Base-by-base conservation (phyloP, 2,329 filamentous ascomycete species). In the Trichoderma sp. region DNA sequence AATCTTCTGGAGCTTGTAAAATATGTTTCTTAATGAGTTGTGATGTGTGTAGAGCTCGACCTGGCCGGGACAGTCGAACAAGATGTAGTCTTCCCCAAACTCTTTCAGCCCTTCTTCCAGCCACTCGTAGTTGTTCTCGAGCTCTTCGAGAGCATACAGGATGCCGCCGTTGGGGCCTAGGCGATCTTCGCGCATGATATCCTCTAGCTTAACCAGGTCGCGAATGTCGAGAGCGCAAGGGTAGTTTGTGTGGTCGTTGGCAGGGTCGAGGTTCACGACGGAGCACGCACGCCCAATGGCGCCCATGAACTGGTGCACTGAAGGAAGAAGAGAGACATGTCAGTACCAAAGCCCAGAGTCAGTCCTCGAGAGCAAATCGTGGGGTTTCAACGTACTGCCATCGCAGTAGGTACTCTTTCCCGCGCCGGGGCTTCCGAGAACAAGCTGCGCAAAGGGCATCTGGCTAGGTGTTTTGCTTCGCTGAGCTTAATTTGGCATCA, bases 371-470 rank as follows among this genome's bases (percentile, higher is more conserved):
- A 69, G 17, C 6, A 28, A 53, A 30, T 3, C 23, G 3, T 7
- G 23, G 63, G 30, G 12, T 55, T 34, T 55, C 11, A 43, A 78
- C 89, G 81, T 81, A 91, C 90, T 97, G 79, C 96, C 96, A 90
- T 98, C 94, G 85, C 95, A 98, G 81, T 97, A 98, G 8, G 96
- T 99, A 75, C 94, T 98, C 84, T 99, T 99, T 73, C 96, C 96
- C 34, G 94, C 91, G 77, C 96, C 96, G 7, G 96, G 96, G 75
- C 95, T 95, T n/a, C 96, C 96, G 77, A 97, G 90, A 47, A 97
- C 90, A 57, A 98, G 90, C 84, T 97, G 93, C 72, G 86, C 88
- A 77, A 90, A 90, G 64, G 88, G 87, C 88, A 90, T 90, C 32
- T 77, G 77, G 74, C 30, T 72, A 65, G 64, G 66, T 57, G 67